Conservation (phyloP, 2,329 filamentous ascomycete genomes). For the Amesomyces nigricolor region DNA sequence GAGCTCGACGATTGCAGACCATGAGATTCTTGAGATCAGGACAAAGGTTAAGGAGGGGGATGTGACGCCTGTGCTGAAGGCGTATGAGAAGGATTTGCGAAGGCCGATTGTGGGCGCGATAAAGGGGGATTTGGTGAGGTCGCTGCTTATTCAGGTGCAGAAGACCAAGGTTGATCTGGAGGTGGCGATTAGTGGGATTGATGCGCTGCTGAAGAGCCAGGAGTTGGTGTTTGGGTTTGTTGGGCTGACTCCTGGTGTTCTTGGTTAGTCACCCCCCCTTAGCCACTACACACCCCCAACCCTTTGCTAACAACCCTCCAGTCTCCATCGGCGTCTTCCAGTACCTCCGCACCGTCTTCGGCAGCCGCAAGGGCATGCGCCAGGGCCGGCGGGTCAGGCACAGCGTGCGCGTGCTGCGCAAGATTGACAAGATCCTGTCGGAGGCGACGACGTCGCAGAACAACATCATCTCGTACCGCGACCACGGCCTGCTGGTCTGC, state of each 20-base stretch:
- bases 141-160: conserved; percentile 91
- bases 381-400: conserved; percentile 61
- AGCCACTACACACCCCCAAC: background rate
- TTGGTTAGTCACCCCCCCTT: conserved; percentile 36
- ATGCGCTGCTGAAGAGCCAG: conserved; percentile 89
- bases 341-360: conserved; percentile 66
- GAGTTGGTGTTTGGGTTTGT: conserved; percentile 98
- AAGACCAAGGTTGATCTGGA: conserved; percentile 99
- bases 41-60: conserved; percentile 84
- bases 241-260: conserved; percentile 84
- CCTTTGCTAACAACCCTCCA: conserved; percentile 13
- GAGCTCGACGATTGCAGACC: conserved; percentile 51
- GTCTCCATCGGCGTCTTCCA: conserved; percentile 69
- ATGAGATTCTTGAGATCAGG: conserved; percentile 68
- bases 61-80: conserved; percentile 81
- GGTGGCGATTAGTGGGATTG: conserved; percentile 91
- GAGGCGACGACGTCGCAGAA: conserved; percentile 64
- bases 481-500: conserved; percentile 83
- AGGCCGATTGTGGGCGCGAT: conserved; percentile 77
- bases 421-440: conserved; percentile 76
- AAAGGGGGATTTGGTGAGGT: conserved; percentile 79
- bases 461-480: conserved; percentile 79
- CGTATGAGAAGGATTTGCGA: conserved; percentile 84
- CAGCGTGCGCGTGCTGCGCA: conserved; percentile 73
- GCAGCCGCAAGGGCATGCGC: conserved; percentile 62